These are phyloP conservation scores for Mycosphaerella sp. DNA, from an alignment of 2,329 filamentous ascomycete genomes.

Conservation along the genomic window DNA sequence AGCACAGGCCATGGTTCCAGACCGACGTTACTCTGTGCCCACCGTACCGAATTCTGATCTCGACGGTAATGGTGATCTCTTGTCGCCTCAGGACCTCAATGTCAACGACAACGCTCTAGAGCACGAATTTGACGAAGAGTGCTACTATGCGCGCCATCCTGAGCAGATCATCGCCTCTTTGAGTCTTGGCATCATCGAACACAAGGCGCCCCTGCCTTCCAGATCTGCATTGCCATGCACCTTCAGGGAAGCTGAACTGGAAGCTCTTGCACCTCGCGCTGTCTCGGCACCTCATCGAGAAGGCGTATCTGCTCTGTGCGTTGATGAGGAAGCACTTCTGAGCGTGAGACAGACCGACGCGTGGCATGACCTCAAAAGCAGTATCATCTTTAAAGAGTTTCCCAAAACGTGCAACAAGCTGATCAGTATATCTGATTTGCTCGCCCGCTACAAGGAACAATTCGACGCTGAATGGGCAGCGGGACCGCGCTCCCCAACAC, in stretches of 20 bases:
- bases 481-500: slow-evolving; percentile 13
- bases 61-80: slow-evolving; percentile 28
- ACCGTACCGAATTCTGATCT: slow-evolving; percentile 7
- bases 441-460: slow-evolving; percentile 23
- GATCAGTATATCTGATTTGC: slow-evolving; percentile 38
- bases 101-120: slow-evolving; percentile 30
- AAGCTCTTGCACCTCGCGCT: slow-evolving; percentile 36
- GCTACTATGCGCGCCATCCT: slow-evolving; percentile 40
- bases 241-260: slow-evolving; percentile 40
- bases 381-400: slow-evolving; percentile 46
- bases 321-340: slow-evolving; percentile 39
- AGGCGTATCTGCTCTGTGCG: slow-evolving; percentile 48
- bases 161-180: slow-evolving; percentile 40
- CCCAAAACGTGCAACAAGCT: slow-evolving; percentile 37
- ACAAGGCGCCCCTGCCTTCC: slow-evolving; percentile 41
- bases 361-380: slow-evolving; percentile 46
- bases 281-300: slow-evolving; percentile 37
- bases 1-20: neutral
- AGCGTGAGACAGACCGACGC: slow-evolving; percentile 45
- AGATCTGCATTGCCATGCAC: slow-evolving; percentile 40
- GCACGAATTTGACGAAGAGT: slow-evolving; percentile 40
- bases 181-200: slow-evolving; percentile 42
- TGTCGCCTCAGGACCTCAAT: slow-evolving; percentile 18
- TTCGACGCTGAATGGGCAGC: slow-evolving; percentile 21
- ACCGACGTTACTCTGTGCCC: slow-evolving; percentile 2